Conservation (phyloP, 768 basidiomycete species). For the Pisolithus sp. region DNA sequence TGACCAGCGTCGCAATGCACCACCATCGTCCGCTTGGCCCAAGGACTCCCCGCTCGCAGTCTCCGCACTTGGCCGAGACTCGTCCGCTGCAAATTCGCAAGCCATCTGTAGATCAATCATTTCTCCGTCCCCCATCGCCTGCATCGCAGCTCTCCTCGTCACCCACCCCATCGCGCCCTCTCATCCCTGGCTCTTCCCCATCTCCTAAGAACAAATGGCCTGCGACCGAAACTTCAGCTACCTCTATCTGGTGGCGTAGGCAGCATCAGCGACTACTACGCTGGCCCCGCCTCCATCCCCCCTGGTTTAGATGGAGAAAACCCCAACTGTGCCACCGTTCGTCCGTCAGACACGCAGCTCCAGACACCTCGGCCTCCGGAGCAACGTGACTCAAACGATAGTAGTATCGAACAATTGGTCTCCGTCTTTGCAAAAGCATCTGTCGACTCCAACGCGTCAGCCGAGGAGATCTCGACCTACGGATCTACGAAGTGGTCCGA, state of each 20-base stretch:
- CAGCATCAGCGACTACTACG: slow-evolving; percentile 26
- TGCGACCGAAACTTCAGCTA: slow-evolving; percentile 31
- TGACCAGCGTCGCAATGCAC: slow-evolving; percentile 21
- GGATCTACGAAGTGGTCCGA: slow-evolving; percentile 50
- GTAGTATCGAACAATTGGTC: slow-evolving; percentile 33
- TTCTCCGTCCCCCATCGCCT: slow-evolving; percentile 25
- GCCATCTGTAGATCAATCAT: slow-evolving; percentile 19
- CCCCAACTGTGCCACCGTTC: slow-evolving; percentile 37
- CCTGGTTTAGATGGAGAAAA: slow-evolving; percentile 31
- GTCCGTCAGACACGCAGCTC: slow-evolving; percentile 29
- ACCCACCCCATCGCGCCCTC: slow-evolving; percentile 27
- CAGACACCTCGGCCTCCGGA: slow-evolving; percentile 27
- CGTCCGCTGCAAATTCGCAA: slow-evolving; percentile 40
- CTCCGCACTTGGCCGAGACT: slow-evolving; percentile 31
- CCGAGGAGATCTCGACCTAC: slow-evolving; percentile 29
- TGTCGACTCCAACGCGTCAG: slow-evolving; percentile 28
- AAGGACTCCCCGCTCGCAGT: slow-evolving; percentile 39
- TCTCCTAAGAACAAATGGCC: slow-evolving; percentile 15
- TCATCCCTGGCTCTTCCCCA: slow-evolving; percentile 23
- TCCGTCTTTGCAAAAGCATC: slow-evolving; percentile 24
- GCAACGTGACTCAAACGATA: slow-evolving; percentile 22
- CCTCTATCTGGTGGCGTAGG: slow-evolving; percentile 21
- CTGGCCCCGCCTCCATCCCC: slow-evolving; percentile 27
- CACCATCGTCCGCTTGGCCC: slow-evolving; percentile 46
- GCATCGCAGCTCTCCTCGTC: slow-evolving; percentile 24